phyloP scores from a whole-genome alignment of 129 eudicot species.

The Logfia minima region DNA sequence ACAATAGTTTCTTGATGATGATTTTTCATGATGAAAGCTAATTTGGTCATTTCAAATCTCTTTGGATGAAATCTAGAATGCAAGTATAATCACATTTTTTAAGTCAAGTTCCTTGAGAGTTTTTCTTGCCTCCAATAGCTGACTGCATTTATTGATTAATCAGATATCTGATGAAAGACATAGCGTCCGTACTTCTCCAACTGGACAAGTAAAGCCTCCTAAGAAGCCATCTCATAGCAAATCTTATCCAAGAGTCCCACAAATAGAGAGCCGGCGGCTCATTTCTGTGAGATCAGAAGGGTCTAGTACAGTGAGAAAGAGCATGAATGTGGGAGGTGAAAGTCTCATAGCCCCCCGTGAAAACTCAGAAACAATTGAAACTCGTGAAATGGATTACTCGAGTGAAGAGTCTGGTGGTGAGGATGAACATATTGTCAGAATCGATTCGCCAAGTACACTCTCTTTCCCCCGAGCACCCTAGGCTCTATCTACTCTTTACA shows the following conservation, averaged over 20 bases:
- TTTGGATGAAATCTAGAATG: neutral
- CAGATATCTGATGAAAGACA: constrained; percentile 43
- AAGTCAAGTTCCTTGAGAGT: neutral
- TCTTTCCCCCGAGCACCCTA: constrained; percentile 53
- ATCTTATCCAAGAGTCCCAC: constrained; percentile 60
- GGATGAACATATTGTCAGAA: constrained; percentile 76
- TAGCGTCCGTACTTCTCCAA: constrained; percentile 28
- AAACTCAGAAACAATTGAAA: constrained; percentile 24
- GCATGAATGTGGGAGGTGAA: constrained; percentile 20
- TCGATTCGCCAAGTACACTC: constrained; percentile 88
- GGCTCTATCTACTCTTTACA: neutral
- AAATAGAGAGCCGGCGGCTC: constrained; percentile 38
- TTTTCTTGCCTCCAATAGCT: neutral
- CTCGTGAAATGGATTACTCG: constrained; percentile 42
- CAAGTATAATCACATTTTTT: neutral
- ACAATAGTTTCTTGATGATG: neutral
- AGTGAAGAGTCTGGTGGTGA: constrained; percentile 87
- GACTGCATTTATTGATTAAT: constrained; percentile 10
- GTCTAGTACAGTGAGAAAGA: constrained; percentile 48
- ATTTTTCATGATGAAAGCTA: neutral
- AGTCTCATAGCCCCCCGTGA: constrained; percentile 8
- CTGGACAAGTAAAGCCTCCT: constrained; percentile 24
- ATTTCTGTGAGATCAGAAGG: constrained; percentile 79
- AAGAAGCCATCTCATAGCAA: constrained; percentile 49
- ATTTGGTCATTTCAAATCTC: neutral